Base-by-base conservation (phyloP, 1,284 basidiomycete species). In the Boletellus sp. region DNA sequence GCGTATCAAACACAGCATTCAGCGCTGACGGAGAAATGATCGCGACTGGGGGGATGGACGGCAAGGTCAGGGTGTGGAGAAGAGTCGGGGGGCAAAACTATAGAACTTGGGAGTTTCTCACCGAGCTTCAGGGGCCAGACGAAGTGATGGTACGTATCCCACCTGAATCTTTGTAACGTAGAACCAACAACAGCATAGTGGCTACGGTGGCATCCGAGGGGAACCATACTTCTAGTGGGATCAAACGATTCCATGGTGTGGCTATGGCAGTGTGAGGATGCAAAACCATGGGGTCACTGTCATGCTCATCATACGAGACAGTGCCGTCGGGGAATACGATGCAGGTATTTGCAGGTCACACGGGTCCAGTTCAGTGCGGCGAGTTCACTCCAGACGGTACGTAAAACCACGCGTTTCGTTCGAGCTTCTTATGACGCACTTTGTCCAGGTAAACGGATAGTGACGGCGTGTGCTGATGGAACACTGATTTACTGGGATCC, bases 41-140 rank as follows among this genome's bases (percentile, higher is more conserved):
- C 52, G 87, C 96, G 13, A 97, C 94, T 0, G 96, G 93, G 18
- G 95, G 96, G 1, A 97, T 99, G 93, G 96, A 99, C 65, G 96
- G 97, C 10, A 87, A 85, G 64, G 86, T 98, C 21, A 80, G 93
- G 57, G 76, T 99, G 52, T 99, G 95, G 95, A 76, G 86, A 67
- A 79, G 89, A 61, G 86, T 91, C 13, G 85, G 83, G 13, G 84
- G 77, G 55, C 83, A 86, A 44, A 75, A 86, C 52, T 93, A 83
- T 73, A 80, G 75, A 56, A 79, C 74, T 48, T 99, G 96, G 94
- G 92, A 94, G 68, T 95, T 97, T 68, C 74, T 97, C 66, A 93
- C 91, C 8, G 90, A 90, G 67, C 74, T 98, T 45, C 89, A 95
- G 63, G 95, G 94, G 3, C 92, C 93, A 13, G 93, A 97, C 71